Evolutionary conservation across 257 asterid species (phyloP).

Genomic region (Solanum raphanifolium): DNA sequence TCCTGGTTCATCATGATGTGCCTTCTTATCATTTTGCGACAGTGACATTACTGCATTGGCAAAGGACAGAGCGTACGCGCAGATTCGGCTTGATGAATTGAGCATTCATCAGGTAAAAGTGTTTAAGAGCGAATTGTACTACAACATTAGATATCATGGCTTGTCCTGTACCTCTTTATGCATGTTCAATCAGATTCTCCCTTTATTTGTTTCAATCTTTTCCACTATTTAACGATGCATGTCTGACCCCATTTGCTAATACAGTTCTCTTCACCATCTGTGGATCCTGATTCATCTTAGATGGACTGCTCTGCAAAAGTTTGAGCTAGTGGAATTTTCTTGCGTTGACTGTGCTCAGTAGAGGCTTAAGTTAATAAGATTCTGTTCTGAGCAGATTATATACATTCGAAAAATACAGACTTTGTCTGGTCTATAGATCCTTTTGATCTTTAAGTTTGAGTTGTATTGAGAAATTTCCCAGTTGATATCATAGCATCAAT

Average conservation of each 20-base stretch:
- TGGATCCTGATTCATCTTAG: not conserved
- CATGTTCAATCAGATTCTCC: not conserved
- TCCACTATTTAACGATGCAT: not conserved
- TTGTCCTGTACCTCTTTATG: not conserved
- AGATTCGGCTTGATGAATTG: constrained; percentile 56
- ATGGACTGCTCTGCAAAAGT: not conserved
- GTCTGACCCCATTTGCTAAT: not conserved
- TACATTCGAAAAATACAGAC: not conserved
- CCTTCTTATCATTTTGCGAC: constrained; percentile 11
- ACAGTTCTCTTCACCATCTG: not conserved
- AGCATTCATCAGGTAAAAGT: constrained; percentile 48
- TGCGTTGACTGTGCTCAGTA: not conserved
- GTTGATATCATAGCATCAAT: not conserved
- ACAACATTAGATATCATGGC: not conserved
- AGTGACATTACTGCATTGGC: constrained; percentile 76
- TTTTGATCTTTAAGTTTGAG: not conserved
- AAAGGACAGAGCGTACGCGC: constrained; percentile 57
- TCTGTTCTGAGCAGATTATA: not conserved
- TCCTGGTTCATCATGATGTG: not conserved
- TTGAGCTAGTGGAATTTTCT: not conserved
- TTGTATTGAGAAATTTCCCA: not conserved
- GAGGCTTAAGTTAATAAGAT: not conserved
- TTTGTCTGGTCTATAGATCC: not conserved
- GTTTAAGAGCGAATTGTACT: not conserved
- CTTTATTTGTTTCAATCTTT: not conserved